Base-by-base conservation (phyloP, 2,329 filamentous ascomycete species). In the Diaporthe velutina region DNA sequence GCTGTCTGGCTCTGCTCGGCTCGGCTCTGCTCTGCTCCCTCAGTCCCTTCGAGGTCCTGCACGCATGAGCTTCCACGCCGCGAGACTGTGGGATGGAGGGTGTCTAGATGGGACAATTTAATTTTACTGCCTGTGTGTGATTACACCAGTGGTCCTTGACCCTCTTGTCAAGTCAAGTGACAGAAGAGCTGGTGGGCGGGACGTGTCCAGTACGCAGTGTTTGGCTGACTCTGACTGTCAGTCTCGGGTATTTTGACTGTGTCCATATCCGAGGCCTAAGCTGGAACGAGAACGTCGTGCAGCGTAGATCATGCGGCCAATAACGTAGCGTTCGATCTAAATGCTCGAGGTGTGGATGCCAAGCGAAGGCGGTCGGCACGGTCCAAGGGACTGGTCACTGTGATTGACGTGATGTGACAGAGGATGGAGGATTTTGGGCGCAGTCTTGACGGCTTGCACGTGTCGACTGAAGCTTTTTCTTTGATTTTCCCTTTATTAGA, bases 271-370 rank as follows among this genome's bases (percentile, higher is more conserved):
- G 57, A 60, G 61, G 61, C 55, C 70, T 73, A 75, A 70, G 71
- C 74, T 73, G 55, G 50, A 75, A 71, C 40, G 58, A 60, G 74
- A 58, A 58, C 45, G 50, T 38, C 22, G 50, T 71, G 71, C 71
- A 71, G 68, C 58, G 74, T 54, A 74, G 71, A 75, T 71, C 71
- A 75, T 75, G 74, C 74, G 30, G 67, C 71, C 66, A 60, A 40
- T 74, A 48, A 40, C 66, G 67, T 75, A 74, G 71, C 71, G 74
- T 71, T 74, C 66, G 71, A 61, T 57, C 72, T 75, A 48, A 70
- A 38, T 19, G 61, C 57, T 58, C 30, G 52, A 64, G 38, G 68
- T 45, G 68, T 74, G 68, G 73, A 35, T 66, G 73, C 73, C 73
- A 72, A 74, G 64, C 57, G 33, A 45, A 60, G 70, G 70, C 70